Base-by-base conservation (phyloP, 805 yeast genomes). In the Barnettozyma siamensis region DNA sequence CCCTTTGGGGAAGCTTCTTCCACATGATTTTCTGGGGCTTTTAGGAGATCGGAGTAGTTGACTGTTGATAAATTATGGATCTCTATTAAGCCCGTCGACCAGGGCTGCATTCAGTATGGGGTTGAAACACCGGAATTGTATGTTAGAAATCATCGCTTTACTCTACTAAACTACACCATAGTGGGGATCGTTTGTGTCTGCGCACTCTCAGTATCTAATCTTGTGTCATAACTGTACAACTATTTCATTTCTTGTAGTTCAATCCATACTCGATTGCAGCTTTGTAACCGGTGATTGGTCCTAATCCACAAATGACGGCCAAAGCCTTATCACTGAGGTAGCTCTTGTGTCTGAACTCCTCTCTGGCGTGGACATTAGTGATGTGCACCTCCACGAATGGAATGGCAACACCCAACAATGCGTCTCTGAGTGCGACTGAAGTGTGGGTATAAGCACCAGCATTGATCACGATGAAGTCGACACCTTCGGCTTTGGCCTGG, bases 381-480 rank as follows among this genome's bases (percentile, higher is more conserved):
- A 72, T 69, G 51, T 72, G 77, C 6, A 72, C 63, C 50, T 72
- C 77, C 23, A 72, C 60, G 47, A 66, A 72, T 19, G 77, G 76
- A 38, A 72, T 71, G 19, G 66, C 68, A 5, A 72, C 72, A 32
- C 70, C 72, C 30, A 70, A 50, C 30, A 72, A 57, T 5, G 77
- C 77, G 50, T 72, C 77, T 43, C 77, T 64, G 11, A 72, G 61
- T 2, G 72, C 77, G 18, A 72, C 68, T 1, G 75, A 69, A 1
- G 76, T 72, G 46, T 72, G 77, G 2, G 76, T 72, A 50, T 69
- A 72, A 9, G 77, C 77, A 36, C 76, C 76, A 11, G 76, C 76
- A 47, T 72, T 72, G 37, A 72, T 70, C 30, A 72, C 63, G 33
- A 72, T 67, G 48, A 70, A 72, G 30, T 72, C 68, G 7, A 55